Evolutionary conservation across 2,329 filamentous ascomycete genomes (phyloP), one percentile per base, ranked within the genome.

Genomic region (Pleoardoris graminearum): DNA sequence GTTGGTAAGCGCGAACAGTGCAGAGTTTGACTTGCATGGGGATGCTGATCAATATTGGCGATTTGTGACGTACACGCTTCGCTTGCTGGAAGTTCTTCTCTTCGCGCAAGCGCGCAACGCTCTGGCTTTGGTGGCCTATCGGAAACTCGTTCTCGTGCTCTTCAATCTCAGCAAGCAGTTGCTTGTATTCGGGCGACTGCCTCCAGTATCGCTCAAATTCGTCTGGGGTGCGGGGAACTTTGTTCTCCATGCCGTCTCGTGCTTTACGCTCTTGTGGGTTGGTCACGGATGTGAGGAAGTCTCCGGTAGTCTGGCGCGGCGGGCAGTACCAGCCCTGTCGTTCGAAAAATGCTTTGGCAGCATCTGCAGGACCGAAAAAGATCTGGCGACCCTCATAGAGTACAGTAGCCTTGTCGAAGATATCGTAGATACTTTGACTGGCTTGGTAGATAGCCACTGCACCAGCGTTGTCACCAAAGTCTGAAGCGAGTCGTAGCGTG

Each of bases 361-460:
- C 68, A 5, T 63, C 67, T 0, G 84, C 82, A 0, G 82, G 81
- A 0, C 89, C 90, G 57, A 87, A 92, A 75, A 85, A 93, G 56
- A 92, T 92, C 65, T 92, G 83, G 0, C 86, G 81, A 0, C 89
- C 90, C 65, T 91, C 86, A 63, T 92, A 91, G 0, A 92, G 76
- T 0, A 93, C 86, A 0, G 85, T 79, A 0, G 83, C 84, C 67
- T 91, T 91, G 73, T 93, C 88, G 61, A 93, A 92, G 14, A 67
- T 59, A 50, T 86, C 81, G 62, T 86, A 86, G 12, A 85, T 75
- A 8, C 71, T 71, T 54, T 79, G 75, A 37, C 67, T 70, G 7
- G 77, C 76, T 57, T 79, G 77, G 60, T 86, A 86, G 42, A 86
- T 82, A 0, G 83, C 81, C 21, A 86, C 80, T n/a, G 78, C 78